These are phyloP conservation scores for Aspergillus brasiliensis DNA, from an alignment of 2,329 filamentous ascomycete species.

Conservation along the genomic window DNA sequence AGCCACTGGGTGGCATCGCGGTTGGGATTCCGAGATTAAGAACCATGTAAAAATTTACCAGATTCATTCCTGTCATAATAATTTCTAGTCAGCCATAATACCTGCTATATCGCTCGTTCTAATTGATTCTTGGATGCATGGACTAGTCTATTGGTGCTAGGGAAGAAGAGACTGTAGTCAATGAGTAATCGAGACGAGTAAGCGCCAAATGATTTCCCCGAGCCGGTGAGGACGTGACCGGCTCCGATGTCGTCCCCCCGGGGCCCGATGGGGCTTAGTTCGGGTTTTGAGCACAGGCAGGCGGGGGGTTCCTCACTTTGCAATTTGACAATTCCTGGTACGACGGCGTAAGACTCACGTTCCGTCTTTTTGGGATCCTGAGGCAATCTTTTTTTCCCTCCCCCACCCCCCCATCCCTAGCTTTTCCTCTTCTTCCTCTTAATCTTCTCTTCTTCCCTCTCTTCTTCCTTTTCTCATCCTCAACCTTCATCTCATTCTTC, in stretches of 20 bases:
- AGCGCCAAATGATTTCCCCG: neutral
- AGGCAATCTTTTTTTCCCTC: slow-evolving; percentile 16
- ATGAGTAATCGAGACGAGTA: slow-evolving; percentile 4
- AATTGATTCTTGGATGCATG: too few species aligned
- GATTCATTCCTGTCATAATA: too few species aligned
- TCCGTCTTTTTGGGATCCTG: slow-evolving; percentile 6
- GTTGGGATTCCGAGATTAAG: neutral
- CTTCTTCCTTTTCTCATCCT: slow-evolving; percentile 2
- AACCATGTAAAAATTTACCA: too few species aligned
- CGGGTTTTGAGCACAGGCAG: too few species aligned
- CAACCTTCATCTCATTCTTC: slow-evolving; percentile 9
- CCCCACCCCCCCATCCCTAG: slow-evolving; percentile 8
- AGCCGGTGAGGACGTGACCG: slow-evolving; percentile 4
- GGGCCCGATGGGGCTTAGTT: neutral
- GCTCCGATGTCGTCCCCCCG: slow-evolving; percentile 19
- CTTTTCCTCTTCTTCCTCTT: slow-evolving; percentile 12
- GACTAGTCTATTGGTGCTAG: too few species aligned
- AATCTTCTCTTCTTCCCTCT: slow-evolving; percentile 1
- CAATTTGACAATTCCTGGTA: too few species aligned
- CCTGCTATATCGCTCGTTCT: neutral
- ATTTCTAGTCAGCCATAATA: neutral
- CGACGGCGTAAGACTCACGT: neutral
- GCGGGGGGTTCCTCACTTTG: neutral
- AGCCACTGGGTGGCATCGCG: neutral
- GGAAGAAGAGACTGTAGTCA: too few species aligned